These are phyloP conservation scores for Coemansia umbellata DNA, from an alignment of 192 early-diverging fungal genomes.

Conservation along the genomic window DNA sequence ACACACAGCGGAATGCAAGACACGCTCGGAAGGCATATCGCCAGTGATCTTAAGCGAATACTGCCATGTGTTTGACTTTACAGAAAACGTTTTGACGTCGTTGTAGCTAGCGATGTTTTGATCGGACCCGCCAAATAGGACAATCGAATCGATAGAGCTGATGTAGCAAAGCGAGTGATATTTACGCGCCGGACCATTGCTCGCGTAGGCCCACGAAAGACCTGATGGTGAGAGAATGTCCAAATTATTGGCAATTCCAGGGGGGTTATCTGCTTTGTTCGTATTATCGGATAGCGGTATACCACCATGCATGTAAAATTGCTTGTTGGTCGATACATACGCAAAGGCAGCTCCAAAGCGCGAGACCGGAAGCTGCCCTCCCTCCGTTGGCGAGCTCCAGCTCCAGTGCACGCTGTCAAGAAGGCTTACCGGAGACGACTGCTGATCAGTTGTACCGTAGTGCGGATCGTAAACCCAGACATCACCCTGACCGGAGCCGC, in stretches of 20 bases:
- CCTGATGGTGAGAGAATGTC: constrained; percentile 49
- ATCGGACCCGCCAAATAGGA: constrained; percentile 65
- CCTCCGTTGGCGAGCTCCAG: constrained; percentile 44
- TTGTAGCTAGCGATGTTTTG: constrained; percentile 49
- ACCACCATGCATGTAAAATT: constrained; percentile 51
- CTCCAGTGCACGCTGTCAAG: constrained; percentile 52
- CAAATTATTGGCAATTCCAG: constrained; percentile 43
- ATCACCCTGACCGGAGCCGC: constrained; percentile 28
- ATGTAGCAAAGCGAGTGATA: constrained; percentile 57
- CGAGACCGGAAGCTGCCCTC: constrained; percentile 37
- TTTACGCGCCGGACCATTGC: constrained; percentile 55
- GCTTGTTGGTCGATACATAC: constrained; percentile 16
- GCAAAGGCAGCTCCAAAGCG: constrained; percentile 43
- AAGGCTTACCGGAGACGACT: constrained; percentile 26
- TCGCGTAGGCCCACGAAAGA: constrained; percentile 57
- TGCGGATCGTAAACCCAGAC: constrained; percentile 44
- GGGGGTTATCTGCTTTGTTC: constrained; percentile 24
- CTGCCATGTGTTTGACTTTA: constrained; percentile 54
- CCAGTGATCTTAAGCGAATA: constrained; percentile 40
- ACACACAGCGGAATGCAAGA: constrained; percentile 65
- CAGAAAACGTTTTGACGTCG: constrained; percentile 52
- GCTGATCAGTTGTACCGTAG: constrained; percentile 11
- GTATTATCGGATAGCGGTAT: constrained; percentile 23
- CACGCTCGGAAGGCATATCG: constrained; percentile 53
- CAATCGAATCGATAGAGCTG: constrained; percentile 53